A percentile compares a stretch with the other conserved stretches of the same genome.
Conservation (phyloP, 139 green algal species). For the Pedinophyceae sp. region DNA sequence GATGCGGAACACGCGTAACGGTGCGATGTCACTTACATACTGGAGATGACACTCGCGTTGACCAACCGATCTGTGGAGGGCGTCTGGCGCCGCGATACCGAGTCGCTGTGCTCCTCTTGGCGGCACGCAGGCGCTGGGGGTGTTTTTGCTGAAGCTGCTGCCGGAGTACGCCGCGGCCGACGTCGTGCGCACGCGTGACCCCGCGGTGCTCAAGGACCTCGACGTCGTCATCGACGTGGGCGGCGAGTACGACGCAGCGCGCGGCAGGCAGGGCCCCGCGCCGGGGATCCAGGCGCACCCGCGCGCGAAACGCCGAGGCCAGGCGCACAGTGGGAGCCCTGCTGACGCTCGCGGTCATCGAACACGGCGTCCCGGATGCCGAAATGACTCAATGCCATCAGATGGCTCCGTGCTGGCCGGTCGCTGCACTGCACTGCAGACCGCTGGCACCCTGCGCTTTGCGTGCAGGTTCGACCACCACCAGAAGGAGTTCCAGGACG, state of each 20-base stretch:
- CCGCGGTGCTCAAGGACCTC: constrained; percentile 46
- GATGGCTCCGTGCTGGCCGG: too few relatives aligned
- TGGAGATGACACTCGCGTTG: background rate
- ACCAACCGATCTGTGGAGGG: background rate
- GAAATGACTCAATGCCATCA: too few relatives aligned
- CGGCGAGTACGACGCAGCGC: constrained; percentile 57
- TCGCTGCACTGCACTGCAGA: background rate
- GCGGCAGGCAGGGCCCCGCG: background rate
- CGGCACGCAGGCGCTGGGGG: constrained; percentile 21
- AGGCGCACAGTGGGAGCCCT: too few relatives aligned
- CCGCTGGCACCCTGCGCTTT: constrained; percentile 17
- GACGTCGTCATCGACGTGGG: constrained; percentile 89
- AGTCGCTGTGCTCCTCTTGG: background rate
- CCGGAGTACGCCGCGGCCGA: constrained; percentile 24
- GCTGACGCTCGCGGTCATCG: too few relatives aligned
- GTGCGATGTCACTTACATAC: background rate
- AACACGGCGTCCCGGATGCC: too few relatives aligned
- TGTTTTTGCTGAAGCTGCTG: constrained; percentile 31
- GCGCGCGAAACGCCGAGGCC: background rate
- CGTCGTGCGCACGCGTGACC: constrained; percentile 57
- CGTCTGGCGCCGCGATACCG: background rate
- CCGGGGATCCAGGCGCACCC: background rate
- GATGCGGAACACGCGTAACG: background rate
- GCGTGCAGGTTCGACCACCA: constrained; percentile 70
- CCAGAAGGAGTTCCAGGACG: constrained; percentile 67